Percentiles rank a stretch among this genome's conserved stretches.
Evolutionary conservation across 139 green algal species (phyloP).

Genomic region (Marvania coccoides): DNA sequence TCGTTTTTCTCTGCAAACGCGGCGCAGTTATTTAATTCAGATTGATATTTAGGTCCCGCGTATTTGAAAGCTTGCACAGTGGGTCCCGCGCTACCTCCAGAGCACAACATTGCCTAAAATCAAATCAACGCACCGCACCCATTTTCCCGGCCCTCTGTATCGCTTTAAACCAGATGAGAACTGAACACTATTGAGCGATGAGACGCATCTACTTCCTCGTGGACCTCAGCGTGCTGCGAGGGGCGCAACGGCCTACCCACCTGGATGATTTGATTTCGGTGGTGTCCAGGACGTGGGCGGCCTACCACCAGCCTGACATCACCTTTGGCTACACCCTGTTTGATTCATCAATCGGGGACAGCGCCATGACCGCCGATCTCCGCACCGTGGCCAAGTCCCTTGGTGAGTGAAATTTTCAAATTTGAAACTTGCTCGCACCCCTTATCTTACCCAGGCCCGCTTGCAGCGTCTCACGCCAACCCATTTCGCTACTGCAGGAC

Average conservation of each 20-base stretch:
- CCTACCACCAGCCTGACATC: neutral
- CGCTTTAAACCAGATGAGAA: no score
- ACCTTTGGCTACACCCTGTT: constrained; percentile 2
- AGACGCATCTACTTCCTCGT: constrained; percentile 2
- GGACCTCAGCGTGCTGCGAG: constrained; percentile 5
- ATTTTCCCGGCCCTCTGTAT: no score
- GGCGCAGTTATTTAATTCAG: no score
- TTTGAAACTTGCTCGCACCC: no score
- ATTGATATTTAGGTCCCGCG: no score
- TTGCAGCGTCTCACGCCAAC: no score
- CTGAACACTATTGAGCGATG: neutral
- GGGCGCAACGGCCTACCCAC: neutral
- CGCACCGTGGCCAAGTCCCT: neutral
- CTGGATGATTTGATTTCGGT: neutral
- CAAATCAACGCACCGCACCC: no score
- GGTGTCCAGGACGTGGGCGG: neutral
- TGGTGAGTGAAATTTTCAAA: neutral
- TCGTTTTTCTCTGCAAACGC: no score
- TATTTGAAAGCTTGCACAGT: no score
- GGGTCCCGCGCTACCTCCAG: no score
- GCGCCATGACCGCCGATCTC: neutral
- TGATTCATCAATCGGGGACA: neutral
- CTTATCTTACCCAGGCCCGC: no score
- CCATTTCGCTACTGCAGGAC: constrained; percentile 1
- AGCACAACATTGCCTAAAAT: no score